Base-by-base conservation (phyloP, 257 asterid genomes). In the Ophiorrhiza pumila region DNA sequence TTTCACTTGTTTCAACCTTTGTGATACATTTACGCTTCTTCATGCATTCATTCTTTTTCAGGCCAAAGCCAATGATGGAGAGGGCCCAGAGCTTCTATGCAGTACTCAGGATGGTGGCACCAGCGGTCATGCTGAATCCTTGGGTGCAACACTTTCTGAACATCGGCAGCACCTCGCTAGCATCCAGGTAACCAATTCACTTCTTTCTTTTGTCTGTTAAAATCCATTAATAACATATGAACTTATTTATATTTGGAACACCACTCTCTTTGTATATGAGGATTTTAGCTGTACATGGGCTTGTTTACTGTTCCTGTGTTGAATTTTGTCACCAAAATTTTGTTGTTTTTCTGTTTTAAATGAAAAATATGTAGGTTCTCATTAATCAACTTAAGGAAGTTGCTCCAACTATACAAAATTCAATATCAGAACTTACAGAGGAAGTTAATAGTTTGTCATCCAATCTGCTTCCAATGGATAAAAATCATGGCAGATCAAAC, bases 361-460 rank as follows among this genome's bases (percentile, higher is more conserved):
- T 23, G 4, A 41, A 64, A 42, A 60, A 68, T 71, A 61, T 85
- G 78, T 86, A 95, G 99, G 99, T 92, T 69, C 99, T 95, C 68
- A 92, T 95, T 55, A 86, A 90, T 87, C 99, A 95, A 78, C 87
- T 95, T 76, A 95, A 95, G 89, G 97, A 92, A 65, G 97, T 90
- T 70, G 96, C 97, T 84, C 99, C 99, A 68, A 78, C 94, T 76
- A 87, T 95, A 83, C 96, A 95, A 81, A 88, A 83, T 72, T 95
- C 99, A 66, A 87, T 92, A 71, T 82, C 91, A 65, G 93, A 89
- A 80, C 96, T 95, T 61, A 83, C 92, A 4, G 96, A 92, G 77
- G 98, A 95, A 87, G 98, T 95, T 72, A 83, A 81, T 81, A 78
- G 85, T 85, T 83, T 90, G 75, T 87, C 97, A 31, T 87, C 96